Evolutionary conservation across 1,284 basidiomycete species (phyloP), one percentile per base, ranked within the genome.

Genomic region (Ceratobasidium sp.): DNA sequence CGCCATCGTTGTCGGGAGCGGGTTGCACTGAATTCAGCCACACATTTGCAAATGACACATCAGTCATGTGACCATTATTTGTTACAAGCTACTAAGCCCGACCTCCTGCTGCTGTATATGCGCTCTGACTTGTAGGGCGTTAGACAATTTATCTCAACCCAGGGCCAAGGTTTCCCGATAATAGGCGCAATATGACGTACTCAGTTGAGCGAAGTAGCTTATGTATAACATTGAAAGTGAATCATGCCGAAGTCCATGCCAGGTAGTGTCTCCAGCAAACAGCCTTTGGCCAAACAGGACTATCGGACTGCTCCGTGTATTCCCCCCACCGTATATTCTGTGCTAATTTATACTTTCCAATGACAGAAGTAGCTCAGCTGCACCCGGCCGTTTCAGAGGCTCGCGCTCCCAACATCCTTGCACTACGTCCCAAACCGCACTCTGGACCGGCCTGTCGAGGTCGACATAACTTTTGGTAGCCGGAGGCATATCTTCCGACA

Each of bases 401-500:
- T 64, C 62, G 31, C 7, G 24, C 2, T 34, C 31, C 62, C 62
- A 64, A 37, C 62, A 64, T 29, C 24, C 29, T 19, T 49, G 62
- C 29, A 64, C 48, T 19, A 51, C 2, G 2, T 43, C 31, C 62
- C 62, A 64, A 16, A 64, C 19, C 11, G 24, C 29, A 1, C 7
- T 51, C 48, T 27, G 48, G 11, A 64, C 29, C 8, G 22, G 13
- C 29, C 43, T 19, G 16, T 51, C 29, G 19, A 51, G 43, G n/a
- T 31, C n/a, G 31, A 49, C 5, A 7, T 48, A 22, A 19, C 16
- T 34, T 7, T 46, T 24, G 6, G 43, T 49, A 31, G 62, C 62
- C 0, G 62, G 62, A n/a, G 29, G 27, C 13, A n/a, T 19, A 1
- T 43, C 46, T 37, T 16, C 24, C 14, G 7, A n/a, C 43, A 49